phyloP scores from a whole-genome alignment of 2,329 filamentous ascomycete genomes.

The Myriangium duriaei region DNA sequence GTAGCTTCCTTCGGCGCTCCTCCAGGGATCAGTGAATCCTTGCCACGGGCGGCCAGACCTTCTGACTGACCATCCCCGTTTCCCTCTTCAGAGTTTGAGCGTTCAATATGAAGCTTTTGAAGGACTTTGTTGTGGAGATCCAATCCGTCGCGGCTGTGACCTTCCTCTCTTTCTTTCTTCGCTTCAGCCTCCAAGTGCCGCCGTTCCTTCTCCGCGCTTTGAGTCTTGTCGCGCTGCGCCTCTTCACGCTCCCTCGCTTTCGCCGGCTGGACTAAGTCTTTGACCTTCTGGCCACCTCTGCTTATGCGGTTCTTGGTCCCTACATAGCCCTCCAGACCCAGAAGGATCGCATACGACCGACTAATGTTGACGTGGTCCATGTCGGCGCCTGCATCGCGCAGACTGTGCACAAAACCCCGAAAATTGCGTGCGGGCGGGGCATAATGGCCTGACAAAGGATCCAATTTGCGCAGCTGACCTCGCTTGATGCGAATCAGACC shows the following conservation, averaged over 20 bases:
- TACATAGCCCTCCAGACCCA: constrained; percentile 70
- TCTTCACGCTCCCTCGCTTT: constrained; percentile 37
- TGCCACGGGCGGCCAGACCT: no score
- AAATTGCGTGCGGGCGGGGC: constrained; percentile 75
- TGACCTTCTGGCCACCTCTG: constrained; percentile 39
- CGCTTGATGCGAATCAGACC: constrained; percentile 77
- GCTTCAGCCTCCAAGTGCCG: constrained; percentile 32
- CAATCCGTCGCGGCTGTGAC: no score
- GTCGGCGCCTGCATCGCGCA: constrained; percentile 64
- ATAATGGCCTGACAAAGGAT: constrained; percentile 63
- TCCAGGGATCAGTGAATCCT: no score
- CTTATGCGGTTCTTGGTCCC: constrained; percentile 56
- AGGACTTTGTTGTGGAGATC: no score
- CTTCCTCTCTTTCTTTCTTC: constrained; percentile 36
- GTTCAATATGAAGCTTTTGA: no score
- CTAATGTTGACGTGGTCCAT: constrained; percentile 68
- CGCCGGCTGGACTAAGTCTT: constrained; percentile 50
- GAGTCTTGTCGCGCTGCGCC: constrained; percentile 44
- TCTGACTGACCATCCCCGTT: no score
- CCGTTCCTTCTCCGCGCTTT: constrained; percentile 49
- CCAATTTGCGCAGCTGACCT: constrained; percentile 61
- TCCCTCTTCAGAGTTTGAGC: no score
- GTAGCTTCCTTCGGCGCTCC: no score
- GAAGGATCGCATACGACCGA: constrained; percentile 67
- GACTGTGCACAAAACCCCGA: constrained; percentile 60